Evolutionary conservation across 768 basidiomycete genomes (phyloP), one percentile per base, ranked within the genome.

Genomic region (Leccinum subtestaceum): DNA sequence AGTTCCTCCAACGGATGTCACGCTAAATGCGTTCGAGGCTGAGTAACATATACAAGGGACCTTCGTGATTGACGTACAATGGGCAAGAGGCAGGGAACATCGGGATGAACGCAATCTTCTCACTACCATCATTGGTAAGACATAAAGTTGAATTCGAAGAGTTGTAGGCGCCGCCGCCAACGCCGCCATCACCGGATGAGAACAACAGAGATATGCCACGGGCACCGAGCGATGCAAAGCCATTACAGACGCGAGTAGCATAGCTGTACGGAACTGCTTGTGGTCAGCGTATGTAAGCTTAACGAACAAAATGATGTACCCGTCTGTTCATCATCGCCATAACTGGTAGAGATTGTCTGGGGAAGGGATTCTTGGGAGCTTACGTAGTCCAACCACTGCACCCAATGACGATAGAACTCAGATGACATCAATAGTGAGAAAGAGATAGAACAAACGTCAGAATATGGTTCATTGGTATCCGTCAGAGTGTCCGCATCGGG

Each of bases 1-100:
- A 1, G 89, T 90, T 9, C 83, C 89, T 10, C 89, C 89, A 4
- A 92, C 88, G 4, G 85, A 60, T 4, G 89, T 92, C 19, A 89
- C 85, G 61, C 88, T 90, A 15, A 13, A 29, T 21, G 23, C 2
- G 31, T 61, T 50, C 8, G 12, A 36, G 29, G 7, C 9, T 6
- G 2, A 38, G 29, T 23, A 38, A 7, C 3, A 43, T 19, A 13
- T 11, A 25, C 25, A 38, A 4, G 5, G 7, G 2, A 11, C 9
- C 5, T 3, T 13, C 4, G 19, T 6, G 5, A 9, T 17, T 23
- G n/a, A 59, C 76, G 67, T 63, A 85, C 84, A 72, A 84, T 57
- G 84, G 84, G 61, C 84, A 85, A 2, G 76, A 71, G 43, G 87
- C 80, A 7, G 88, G 89, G 77, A 91, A 91, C 17, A 56, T 55